A percentile compares a stretch with the other conserved stretches of the same genome.
Evolutionary conservation across 2,329 filamentous ascomycete species (phyloP).

Genomic region (Cladorrhinum sp.): DNA sequence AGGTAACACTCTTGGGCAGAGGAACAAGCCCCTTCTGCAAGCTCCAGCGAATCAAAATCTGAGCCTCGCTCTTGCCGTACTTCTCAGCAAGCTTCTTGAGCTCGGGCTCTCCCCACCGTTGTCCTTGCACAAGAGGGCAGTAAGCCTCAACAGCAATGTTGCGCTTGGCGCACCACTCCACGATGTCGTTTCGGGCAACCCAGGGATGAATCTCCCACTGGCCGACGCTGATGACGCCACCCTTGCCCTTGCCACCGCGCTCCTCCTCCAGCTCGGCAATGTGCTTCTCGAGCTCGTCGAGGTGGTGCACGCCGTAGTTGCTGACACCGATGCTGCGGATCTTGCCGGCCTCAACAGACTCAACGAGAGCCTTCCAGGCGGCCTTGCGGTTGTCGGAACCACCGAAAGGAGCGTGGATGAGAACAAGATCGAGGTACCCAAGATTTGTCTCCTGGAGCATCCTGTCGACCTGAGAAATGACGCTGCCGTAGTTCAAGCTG

Average conservation of each 20-base stretch:
- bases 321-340: conserved; percentile 61
- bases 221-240: conserved; percentile 74
- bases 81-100: conserved; percentile 65
- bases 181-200: conserved; percentile 76
- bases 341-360: conserved; percentile 59
- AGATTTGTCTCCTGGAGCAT: conserved; percentile 61
- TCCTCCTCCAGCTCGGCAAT: conserved; percentile 60
- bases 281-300: conserved; percentile 57
- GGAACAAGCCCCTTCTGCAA: conserved; percentile 72
- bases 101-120: conserved; percentile 66
- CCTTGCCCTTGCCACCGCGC: conserved; percentile 59
- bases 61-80: conserved; percentile 69
- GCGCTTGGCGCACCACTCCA: conserved; percentile 67
- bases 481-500: conserved; percentile 55
- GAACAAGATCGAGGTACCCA: conserved; percentile 64
- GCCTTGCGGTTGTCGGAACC: conserved; percentile 54
- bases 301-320: conserved; percentile 63
- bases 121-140: conserved; percentile 60
- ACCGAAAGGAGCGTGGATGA: conserved; percentile 61
- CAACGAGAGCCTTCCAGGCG: conserved; percentile 62
- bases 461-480: conserved; percentile 60
- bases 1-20: conserved; percentile 61
- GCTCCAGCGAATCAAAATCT: conserved; percentile 77
- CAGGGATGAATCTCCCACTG: conserved; percentile 92
- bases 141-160: conserved; percentile 63